These are phyloP conservation scores for Sphagnum tenellum DNA, from an alignment of 225 moss, liverwort and hornwort species.

Conservation along the genomic window DNA sequence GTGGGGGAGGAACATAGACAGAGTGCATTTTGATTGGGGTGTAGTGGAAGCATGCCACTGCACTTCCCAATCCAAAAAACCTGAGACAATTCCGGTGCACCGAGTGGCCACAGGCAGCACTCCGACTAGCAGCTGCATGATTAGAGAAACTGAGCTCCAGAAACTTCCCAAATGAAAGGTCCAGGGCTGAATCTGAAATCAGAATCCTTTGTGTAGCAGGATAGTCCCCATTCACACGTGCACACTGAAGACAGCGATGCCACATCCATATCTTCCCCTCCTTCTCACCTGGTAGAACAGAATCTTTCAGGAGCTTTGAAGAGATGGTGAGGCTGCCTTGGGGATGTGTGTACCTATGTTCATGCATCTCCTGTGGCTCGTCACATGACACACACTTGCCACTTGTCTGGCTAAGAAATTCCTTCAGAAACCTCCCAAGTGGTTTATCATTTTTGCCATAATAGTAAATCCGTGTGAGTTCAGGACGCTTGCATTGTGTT, in stretches of 20 bases:
- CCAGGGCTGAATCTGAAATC: slow-evolving; percentile 76
- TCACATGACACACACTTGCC: slow-evolving; percentile 55
- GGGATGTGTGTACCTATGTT: slow-evolving; percentile 63
- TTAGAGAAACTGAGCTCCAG: slow-evolving; percentile 82
- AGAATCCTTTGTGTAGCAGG: slow-evolving; percentile 59
- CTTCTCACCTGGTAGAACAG: slow-evolving; percentile 52
- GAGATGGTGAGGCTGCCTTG: slow-evolving; percentile 86
- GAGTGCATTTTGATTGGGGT: slow-evolving; percentile 62
- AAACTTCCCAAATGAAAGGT: slow-evolving; percentile 92
- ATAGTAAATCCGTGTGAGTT: slow-evolving; percentile 66
- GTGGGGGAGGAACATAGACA: slow-evolving; percentile 77
- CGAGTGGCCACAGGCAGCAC: slow-evolving; percentile 76
- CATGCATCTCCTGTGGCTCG: slow-evolving; percentile 65
- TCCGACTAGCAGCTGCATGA: slow-evolving; percentile 52
- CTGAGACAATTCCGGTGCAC: slow-evolving; percentile 75
- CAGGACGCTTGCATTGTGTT: slow-evolving; percentile 48
- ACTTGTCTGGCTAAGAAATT: slow-evolving; percentile 49
- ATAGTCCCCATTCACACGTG: slow-evolving; percentile 38
- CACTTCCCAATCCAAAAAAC: slow-evolving; percentile 81
- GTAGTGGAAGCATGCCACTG: slow-evolving; percentile 77
- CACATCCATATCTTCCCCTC: slow-evolving; percentile 98
- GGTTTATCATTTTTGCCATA: slow-evolving; percentile 64
- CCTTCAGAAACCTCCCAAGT: slow-evolving; percentile 66
- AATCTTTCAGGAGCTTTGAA: slow-evolving; percentile 34
- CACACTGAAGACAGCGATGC: slow-evolving; percentile 92